Evolutionary conservation across 2,329 filamentous ascomycete species (phyloP), one percentile per base, ranked within the genome.

Genomic region (Chaetothyriales sp.): DNA sequence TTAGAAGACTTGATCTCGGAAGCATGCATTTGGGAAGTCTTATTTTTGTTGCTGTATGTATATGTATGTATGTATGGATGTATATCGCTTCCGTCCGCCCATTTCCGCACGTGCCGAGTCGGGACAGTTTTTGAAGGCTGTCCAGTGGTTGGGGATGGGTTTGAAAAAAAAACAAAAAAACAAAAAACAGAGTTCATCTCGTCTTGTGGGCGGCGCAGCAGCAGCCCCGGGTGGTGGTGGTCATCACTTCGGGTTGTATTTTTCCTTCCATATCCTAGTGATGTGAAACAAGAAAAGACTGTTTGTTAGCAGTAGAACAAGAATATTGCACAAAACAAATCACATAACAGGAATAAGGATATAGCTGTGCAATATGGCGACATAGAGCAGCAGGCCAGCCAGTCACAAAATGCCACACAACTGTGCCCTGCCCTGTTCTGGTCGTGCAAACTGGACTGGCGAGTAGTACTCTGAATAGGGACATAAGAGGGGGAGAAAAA

Each of bases 201-300:
- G 6, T 48, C 18, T 48, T 8, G 18, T 20, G 18, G 20, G 18
- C 3, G 4, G 18, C 5, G 20, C n/a, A n/a, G n/a, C n/a, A n/a
- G n/a, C n/a, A n/a, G n/a, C n/a, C n/a, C n/a, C n/a, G n/a, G n/a
- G n/a, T n/a, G n/a, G n/a, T n/a, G n/a, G n/a, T n/a, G n/a, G n/a
- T 19, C 43, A 20, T 50, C 36, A 72, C 62, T 73, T 73, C 18
- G 74, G 72, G 56, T 73, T 77, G 70, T 96, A 95, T 70, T 96
- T 96, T 56, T 94, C 88, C 67, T 96, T 96, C 87, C 90, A 95
- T 64, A 96, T 95, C 89, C 87, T 94, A 64, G n/a, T 60, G 36
- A 51, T 53, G 42, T 47, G 47, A 44, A 52, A 44, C 51, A 48
- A 25, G 6, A 49, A 43, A 49, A 47, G 22, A 49, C 8, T 22